Evolutionary conservation across 2,329 filamentous ascomycete species (phyloP), one percentile per base, ranked within the genome.

Genomic region (Leptographium wingfieldii): DNA sequence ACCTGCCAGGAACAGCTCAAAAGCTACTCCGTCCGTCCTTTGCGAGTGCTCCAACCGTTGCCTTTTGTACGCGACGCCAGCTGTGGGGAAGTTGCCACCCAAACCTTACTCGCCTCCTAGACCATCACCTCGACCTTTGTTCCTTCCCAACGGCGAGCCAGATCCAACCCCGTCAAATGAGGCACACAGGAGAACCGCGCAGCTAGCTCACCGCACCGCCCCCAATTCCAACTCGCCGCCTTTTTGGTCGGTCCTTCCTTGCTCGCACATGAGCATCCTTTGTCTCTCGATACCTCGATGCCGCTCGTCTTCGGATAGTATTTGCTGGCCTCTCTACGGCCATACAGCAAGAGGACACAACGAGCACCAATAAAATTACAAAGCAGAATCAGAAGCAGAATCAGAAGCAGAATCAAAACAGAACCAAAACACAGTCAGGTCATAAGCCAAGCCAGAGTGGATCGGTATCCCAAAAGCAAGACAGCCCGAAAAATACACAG

Each of bases 271-370:
- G 62, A 64, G 62, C 58, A 54, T 29, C 22, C 35, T 56, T 46
- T 33, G 29, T 33, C 56, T 55, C 33, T 49, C 10, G 52, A 56
- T 55, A 63, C 58, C 65, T 66, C 69, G 66, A 75, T 75, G 73
- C 70, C 65, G 67, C 67, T 66, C 64, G 57, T 66, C 66, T 68
- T 68, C 63, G 68, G 65, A 65, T 68, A 71, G 68, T 73, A 71
- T 72, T 70, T 72, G 73, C 73, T 71, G 72, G 72, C 73, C 73
- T 74, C 72, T 68, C 63, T 66, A 73, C 74, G 73, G 72, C 70
- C 71, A 70, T 69, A 68, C 33, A 59, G 19, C 14, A 56, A 53
- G 48, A 55, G 22, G 3, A 54, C 29, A 58, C 43, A 57, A 22
- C 22, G 60, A 12, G 55, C 53, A 48, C 9, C 29, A 12, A 48